Base-by-base conservation (phyloP, 2,329 filamentous ascomycete species). In the Colletotrichum euphorbiae region DNA sequence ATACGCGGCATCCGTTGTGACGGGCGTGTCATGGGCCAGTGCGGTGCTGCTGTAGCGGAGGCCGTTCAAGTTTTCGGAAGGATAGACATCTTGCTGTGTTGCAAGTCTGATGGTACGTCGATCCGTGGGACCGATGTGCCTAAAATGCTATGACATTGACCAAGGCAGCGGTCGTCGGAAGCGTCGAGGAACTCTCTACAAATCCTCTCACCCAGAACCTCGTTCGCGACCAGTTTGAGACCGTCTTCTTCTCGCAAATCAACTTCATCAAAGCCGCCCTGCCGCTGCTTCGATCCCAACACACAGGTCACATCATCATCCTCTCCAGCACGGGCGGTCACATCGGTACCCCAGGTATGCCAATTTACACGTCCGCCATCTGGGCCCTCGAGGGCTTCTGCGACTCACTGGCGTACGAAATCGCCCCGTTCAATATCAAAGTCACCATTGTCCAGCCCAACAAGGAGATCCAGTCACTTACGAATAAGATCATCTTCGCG, bases 371-470 rank as follows among this genome's bases (percentile, higher is more conserved):
- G 72, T 93, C 95, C 17, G 92, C 94, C 13, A 94, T 94, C 42
- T 98, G 95, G 94, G 96, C 94, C 1, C 87, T 98, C 40, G 96
- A 98, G 80, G 96, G 95, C 17, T 98, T 96, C 78, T 98, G 94
- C 81, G 95, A 98, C 80, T 93, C 93, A 68, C 85, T 99, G 24
- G 94, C 95, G 1, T 99, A 98, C 80, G 96, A 99, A 80, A 92
- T 99, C 71, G 92, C 95, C 0, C 96, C 96, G 0, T 98, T 98
- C 83, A 98, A 98, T 80, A 90, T 98, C 81, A 97, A 95, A 79
- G 89, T 98, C 78, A 98, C 94, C 45, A 94, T 98, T 72, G 91
- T 99, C 50, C 95, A 99, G 82, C 94, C 94, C 28, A 97, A 94
- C 79, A 93, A 97, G 81, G 95, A 98, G 81, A 93, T 97, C 70